A percentile compares a stretch with the other conserved stretches of the same genome.
Evolutionary conservation across 129 eudicot genomes (phyloP).

Genomic region (Centaurea solstitialis): DNA sequence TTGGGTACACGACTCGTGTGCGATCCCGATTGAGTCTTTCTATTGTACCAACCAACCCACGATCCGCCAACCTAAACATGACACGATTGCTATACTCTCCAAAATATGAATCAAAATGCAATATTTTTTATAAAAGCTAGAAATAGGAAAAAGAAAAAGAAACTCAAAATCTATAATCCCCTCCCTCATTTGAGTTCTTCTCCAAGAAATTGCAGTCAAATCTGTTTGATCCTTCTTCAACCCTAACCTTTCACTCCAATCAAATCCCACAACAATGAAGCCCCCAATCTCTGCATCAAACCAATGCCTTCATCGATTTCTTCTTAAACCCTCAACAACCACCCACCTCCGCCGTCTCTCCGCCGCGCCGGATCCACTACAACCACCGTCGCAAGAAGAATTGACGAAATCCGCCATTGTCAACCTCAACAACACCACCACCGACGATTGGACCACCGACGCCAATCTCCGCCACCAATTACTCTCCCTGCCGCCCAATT

Average conservation of each 20-base stretch:
- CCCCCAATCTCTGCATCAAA: conserved; percentile 22
- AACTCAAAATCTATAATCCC: too few species aligned
- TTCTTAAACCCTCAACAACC: conserved; percentile 37
- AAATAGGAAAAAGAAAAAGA: too few species aligned
- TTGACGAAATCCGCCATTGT: conserved; percentile 28
- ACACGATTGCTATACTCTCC: too few species aligned
- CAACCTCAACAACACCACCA: conserved; percentile 43
- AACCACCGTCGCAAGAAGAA: conserved; percentile 22
- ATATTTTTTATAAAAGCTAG: too few species aligned
- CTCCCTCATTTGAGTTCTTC: too few species aligned
- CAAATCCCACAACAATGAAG: conserved; percentile 14
- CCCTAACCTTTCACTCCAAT: not conserved
- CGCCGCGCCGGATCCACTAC: conserved; percentile 21
- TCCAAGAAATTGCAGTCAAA: not conserved
- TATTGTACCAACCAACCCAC: too few species aligned
- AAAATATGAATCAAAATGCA: too few species aligned
- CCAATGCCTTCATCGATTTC: conserved; percentile 17
- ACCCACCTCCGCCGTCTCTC: conserved; percentile 42
- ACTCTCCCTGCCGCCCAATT: conserved; percentile 37
- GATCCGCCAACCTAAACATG: too few species aligned
- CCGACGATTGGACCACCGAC: conserved; percentile 48
- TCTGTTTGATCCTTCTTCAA: not conserved
- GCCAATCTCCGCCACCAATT: conserved; percentile 39
- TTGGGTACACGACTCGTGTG: too few species aligned
- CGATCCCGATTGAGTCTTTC: too few species aligned